phyloP scores from a whole-genome alignment of 2,329 filamentous ascomycete species.

The Cladosporium colombiae region DNA sequence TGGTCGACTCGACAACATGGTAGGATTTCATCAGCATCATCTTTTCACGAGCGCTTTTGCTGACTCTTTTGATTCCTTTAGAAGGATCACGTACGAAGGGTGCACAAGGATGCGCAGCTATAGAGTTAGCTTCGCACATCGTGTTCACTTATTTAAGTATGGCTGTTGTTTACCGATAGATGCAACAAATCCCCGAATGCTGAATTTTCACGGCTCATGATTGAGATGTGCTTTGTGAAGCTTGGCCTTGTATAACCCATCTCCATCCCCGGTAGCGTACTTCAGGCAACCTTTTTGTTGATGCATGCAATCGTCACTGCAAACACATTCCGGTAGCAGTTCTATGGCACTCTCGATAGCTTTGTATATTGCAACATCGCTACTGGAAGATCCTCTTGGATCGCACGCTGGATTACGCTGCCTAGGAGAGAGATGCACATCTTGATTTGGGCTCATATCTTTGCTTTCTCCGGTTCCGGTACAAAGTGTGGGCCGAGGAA shows the following conservation, averaged over 20 bases:
- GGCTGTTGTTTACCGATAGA: background rate
- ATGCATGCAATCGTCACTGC: too few relatives aligned
- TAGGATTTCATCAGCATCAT: slow-evolving; percentile 32
- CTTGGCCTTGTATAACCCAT: too few relatives aligned
- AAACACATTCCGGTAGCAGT: too few relatives aligned
- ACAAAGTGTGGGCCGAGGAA: background rate
- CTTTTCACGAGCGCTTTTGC: background rate
- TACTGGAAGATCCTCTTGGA: too few relatives aligned
- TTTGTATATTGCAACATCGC: too few relatives aligned
- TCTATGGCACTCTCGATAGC: too few relatives aligned
- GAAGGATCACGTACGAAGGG: slow-evolving; percentile 31
- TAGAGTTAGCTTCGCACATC: background rate
- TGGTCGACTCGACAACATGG: slow-evolving; percentile 64
- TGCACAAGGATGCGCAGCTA: slow-evolving; percentile 24
- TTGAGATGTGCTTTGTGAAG: too few relatives aligned
- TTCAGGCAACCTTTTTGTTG: too few relatives aligned
- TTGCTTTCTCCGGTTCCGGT: background rate
- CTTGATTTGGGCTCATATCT: background rate
- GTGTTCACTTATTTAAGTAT: background rate
- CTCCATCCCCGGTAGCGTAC: too few relatives aligned
- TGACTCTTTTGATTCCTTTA: slow-evolving; percentile 19
- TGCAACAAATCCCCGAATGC: background rate
- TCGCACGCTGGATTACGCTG: too few relatives aligned
- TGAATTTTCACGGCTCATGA: too few relatives aligned
- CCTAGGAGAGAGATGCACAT: too few relatives aligned